A percentile compares a stretch with the other conserved stretches of the same genome.
phyloP scores from a whole-genome alignment of 306 rosid species.

The Vigna nakashimae region DNA sequence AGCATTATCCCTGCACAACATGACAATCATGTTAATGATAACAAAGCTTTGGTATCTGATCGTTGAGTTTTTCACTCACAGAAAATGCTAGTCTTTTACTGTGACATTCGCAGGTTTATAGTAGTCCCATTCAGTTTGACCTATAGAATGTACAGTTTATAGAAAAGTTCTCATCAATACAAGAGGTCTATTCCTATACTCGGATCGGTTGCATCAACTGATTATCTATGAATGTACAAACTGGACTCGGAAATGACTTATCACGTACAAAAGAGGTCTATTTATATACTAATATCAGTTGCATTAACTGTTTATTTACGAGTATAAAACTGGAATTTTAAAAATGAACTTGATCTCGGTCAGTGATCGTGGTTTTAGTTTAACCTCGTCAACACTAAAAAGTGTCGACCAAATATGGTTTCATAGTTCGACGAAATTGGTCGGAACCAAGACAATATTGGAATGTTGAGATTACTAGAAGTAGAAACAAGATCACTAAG shows the following conservation, averaged over 20 bases:
- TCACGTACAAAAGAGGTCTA: constrained; percentile 46
- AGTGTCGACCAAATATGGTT: neutral
- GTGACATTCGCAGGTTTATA: constrained; percentile 52
- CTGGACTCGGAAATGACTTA: constrained; percentile 27
- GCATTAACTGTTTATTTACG: constrained; percentile 40
- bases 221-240: constrained; percentile 37
- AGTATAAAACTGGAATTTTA: constrained; percentile 33
- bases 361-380: constrained; percentile 32
- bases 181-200: constrained; percentile 47
- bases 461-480: too few species aligned
- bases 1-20: constrained; percentile 55
- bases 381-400: neutral
- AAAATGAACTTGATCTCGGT: constrained; percentile 21
- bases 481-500: too few species aligned
- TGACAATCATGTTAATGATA: constrained; percentile 58
- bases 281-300: constrained; percentile 45
- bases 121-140: constrained; percentile 54
- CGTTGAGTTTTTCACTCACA: constrained; percentile 48
- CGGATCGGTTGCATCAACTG: constrained; percentile 42
- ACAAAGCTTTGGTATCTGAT: constrained; percentile 63
- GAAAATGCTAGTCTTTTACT: constrained; percentile 50
- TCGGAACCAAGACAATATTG: too few species aligned
- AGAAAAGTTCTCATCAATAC: constrained; percentile 61
- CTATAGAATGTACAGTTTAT: constrained; percentile 67
- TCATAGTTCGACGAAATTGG: too few species aligned